A percentile compares a stretch with the other conserved stretches of the same genome.
phyloP scores from a whole-genome alignment of 2,329 filamentous ascomycete species.

The Aspergillaceae sp. region DNA sequence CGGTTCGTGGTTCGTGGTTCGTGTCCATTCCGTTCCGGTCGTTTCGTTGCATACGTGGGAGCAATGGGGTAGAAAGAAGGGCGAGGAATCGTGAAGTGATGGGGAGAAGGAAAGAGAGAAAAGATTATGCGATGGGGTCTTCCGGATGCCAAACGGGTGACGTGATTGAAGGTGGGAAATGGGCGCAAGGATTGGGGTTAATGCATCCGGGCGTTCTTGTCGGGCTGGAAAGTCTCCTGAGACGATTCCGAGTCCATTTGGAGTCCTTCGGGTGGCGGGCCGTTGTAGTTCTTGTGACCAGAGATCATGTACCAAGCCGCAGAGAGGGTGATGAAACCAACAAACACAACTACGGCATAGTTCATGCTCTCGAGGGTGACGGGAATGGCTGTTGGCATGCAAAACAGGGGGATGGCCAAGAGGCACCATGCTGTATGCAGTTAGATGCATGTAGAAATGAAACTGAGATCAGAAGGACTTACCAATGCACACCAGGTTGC shows the following conservation, averaged over 20 bases:
- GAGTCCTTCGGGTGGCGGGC: slow-evolving; percentile 22
- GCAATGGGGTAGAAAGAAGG: no score
- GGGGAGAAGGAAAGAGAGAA: no score
- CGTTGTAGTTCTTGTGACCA: slow-evolving; percentile 52
- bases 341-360: slow-evolving; percentile 67
- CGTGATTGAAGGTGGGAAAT: not conserved
- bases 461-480: slow-evolving; percentile 22
- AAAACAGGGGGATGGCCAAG: slow-evolving; percentile 65
- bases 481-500: slow-evolving; percentile 59
- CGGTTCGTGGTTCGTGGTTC: no score
- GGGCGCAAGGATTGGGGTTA: not conserved
- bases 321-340: slow-evolving; percentile 54
- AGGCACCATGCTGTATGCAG: slow-evolving; percentile 48
- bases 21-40: no score
- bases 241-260: slow-evolving; percentile 2
- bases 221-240: not conserved
- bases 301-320: slow-evolving; percentile 60
- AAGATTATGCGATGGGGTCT: no score
- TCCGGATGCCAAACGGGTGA: not conserved
- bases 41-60: no score
- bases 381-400: slow-evolving; percentile 45
- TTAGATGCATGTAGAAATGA: not conserved
- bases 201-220: not conserved
- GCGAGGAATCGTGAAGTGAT: no score
- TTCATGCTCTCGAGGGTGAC: slow-evolving; percentile 56